Evolutionary conservation across 106 monocot species (phyloP).

Genomic region (Gastrodia elata): DNA sequence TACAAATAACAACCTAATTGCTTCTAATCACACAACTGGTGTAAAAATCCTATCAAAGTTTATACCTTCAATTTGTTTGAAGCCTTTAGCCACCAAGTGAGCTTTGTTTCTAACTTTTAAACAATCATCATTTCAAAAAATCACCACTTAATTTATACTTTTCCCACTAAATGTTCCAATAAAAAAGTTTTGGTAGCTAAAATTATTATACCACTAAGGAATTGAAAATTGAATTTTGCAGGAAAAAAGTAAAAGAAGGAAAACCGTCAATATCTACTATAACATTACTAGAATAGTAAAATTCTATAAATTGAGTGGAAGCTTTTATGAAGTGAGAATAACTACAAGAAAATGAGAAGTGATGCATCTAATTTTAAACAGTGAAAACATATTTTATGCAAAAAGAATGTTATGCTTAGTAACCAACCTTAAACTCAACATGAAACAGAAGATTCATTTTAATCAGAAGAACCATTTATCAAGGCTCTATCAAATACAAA

Average conservation of each 20-base stretch:
- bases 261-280: background rate
- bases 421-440: background rate
- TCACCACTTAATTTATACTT: no score
- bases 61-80: no score
- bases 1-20: no score
- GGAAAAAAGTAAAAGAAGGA: background rate
- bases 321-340: background rate
- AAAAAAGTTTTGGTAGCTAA: no score
- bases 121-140: no score
- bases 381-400: background rate
- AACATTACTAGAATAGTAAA: background rate
- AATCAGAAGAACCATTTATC: background rate
- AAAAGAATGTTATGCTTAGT: background rate
- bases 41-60: no score
- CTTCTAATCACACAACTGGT: no score
- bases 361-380: background rate
- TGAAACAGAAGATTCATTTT: background rate
- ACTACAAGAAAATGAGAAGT: background rate
- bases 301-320: background rate
- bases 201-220: background rate
- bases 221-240: background rate
- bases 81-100: no score
- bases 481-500: background rate
- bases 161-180: background rate
- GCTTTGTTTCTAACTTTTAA: no score